A percentile compares a stretch with the other conserved stretches of the same genome.
Conservation (phyloP, 163 green algal genomes). For the Volvox carteri region DNA sequence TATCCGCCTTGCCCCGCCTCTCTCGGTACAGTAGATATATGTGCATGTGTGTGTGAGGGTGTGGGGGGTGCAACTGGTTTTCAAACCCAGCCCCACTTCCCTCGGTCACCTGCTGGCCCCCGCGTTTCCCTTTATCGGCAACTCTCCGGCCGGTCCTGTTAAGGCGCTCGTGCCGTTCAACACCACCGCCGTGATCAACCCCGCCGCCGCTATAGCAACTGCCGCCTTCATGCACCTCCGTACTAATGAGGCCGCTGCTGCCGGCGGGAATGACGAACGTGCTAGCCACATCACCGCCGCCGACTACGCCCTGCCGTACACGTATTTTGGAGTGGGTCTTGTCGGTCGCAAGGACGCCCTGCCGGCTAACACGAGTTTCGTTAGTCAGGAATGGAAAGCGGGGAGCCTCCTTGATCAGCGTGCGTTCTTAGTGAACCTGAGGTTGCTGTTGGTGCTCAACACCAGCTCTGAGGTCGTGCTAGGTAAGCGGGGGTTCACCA, state of each 20-base stretch:
- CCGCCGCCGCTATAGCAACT: not conserved
- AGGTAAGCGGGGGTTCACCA: slow-evolving; percentile 6
- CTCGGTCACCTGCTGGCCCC: no score
- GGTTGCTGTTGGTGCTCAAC: not conserved
- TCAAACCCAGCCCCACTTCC: no score
- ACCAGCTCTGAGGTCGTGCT: not conserved
- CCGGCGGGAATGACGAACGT: no score
- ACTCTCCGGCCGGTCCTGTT: no score
- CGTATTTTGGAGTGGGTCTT: slow-evolving; percentile 6
- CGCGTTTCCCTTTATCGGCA: no score
- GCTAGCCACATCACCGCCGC: slow-evolving; percentile 1
- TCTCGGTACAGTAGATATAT: no score
- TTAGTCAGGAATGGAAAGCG: slow-evolving; percentile 20
- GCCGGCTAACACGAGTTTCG: slow-evolving; percentile 8
- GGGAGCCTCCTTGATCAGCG: not conserved
- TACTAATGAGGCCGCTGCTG: not conserved
- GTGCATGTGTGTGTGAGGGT: no score
- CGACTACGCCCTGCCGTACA: slow-evolving; percentile 10
- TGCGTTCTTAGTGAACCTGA: slow-evolving; percentile 2
- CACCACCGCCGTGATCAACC: not conserved
- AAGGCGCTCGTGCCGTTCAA: not conserved
- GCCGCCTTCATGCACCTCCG: not conserved
- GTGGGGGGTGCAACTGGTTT: no score
- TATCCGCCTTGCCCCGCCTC: no score
- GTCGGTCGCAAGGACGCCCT: not conserved